Base-by-base conservation (phyloP, 225 moss, liverwort and hornwort species). In the Takakia lepidozioides region DNA sequence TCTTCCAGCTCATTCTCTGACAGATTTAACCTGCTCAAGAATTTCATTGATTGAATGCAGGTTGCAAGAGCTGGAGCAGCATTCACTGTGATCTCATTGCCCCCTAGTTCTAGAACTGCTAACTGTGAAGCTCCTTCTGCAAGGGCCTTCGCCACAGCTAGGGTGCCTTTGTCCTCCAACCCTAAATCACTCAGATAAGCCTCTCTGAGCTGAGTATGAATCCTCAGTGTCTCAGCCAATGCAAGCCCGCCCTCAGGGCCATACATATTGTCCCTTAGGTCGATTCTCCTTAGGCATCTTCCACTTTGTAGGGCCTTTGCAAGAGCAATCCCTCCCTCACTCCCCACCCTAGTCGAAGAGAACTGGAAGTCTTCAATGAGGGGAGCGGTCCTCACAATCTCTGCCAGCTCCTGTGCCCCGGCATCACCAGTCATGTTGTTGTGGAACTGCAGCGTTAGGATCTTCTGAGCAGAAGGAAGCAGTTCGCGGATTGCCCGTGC, bases 341-440 rank as follows among this genome's bases (percentile, higher is more conserved):
- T 61, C 20, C 51, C 64, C 27, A 78, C 72, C 54, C 78, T 61
- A 18, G 78, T 78, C 2, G 78, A 78, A 25, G 78, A 78, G 28
- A 72, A 78, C 37, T 69, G 72, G 18, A 78, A 78, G 25, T 72
- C 72, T 54, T 68, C 64, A 13, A 78, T 61, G 18, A 52, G 16
- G 41, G 49, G 23, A 14, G 78, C 72, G 22, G 56, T 57, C 40
- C 55, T 55, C 4, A 78, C 57, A 4, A 78, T 46, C 3, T 20
- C 51, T 5, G 78, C 45, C 19, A 78, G 58, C 5, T 67, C 72
- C 35, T 60, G 35, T 19, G 72, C 78, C 35, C 78, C 78, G 29
- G 52, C 68, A 50, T 78, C 72, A 17, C 78, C 78, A 40, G 64
- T 78, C 78, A 78, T 78, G 27, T 78, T 78, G 61, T 78, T 78